Evolutionary conservation across 805 yeast genomes (phyloP).

Genomic region (Kregervanrija pseudodelftensis): DNA sequence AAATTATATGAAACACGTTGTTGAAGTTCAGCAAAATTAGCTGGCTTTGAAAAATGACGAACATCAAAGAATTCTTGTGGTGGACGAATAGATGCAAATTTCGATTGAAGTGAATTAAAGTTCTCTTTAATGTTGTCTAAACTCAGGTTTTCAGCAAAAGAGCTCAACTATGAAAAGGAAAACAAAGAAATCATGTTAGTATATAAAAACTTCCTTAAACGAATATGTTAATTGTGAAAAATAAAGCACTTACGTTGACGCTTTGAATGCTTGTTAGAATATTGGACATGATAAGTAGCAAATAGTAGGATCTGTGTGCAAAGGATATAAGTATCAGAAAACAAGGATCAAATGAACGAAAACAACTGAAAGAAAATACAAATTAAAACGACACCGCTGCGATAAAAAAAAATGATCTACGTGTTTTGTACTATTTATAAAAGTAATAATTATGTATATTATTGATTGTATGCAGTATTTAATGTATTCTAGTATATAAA

Average conservation of each 20-base stretch:
- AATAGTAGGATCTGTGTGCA: background rate
- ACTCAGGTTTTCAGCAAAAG: conserved; percentile 39
- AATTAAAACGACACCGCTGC: too few relatives aligned
- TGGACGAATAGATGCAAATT: conserved; percentile 69
- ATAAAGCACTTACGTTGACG: conserved; percentile 9
- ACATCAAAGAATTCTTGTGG: conserved; percentile 92
- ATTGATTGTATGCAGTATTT: too few relatives aligned
- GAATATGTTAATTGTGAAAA: background rate
- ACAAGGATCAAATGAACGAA: too few relatives aligned
- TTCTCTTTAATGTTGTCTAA: conserved; percentile 39
- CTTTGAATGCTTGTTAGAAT: conserved; percentile 5
- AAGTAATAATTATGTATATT: too few relatives aligned
- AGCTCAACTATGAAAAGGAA: conserved; percentile 13
- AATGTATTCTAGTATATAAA: background rate
- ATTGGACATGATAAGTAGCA: conserved; percentile 4
- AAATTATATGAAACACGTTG: conserved; percentile 82
- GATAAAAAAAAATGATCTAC: too few relatives aligned
- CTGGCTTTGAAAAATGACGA: conserved; percentile 85
- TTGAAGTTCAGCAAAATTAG: conserved; percentile 82
- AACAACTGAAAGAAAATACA: too few relatives aligned
- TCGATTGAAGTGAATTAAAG: conserved; percentile 46
- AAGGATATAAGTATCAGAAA: background rate
- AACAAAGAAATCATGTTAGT: background rate
- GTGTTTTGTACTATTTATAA: too few relatives aligned
- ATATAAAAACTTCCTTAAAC: background rate